These are phyloP conservation scores for Teunomyces tritomae DNA, from an alignment of 805 yeast species.

Conservation along the genomic window DNA sequence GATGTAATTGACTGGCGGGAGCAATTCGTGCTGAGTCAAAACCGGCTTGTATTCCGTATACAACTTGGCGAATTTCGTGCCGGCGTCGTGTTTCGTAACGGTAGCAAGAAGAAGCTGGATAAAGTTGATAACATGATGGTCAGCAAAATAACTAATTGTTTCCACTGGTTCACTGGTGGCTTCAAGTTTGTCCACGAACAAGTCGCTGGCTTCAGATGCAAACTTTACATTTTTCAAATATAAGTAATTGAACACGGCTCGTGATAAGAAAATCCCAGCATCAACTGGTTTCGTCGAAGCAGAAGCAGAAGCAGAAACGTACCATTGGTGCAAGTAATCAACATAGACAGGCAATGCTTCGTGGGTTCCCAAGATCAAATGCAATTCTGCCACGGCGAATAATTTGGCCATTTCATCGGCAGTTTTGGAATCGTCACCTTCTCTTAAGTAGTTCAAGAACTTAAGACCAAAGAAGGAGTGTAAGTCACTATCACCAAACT, in stretches of 20 bases:
- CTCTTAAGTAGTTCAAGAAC: conserved; percentile 41
- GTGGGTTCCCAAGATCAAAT: conserved; percentile 63
- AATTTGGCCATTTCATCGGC: conserved; percentile 35
- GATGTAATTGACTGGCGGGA: conserved; percentile 49
- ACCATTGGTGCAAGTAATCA: conserved; percentile 48
- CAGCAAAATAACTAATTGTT: conserved; percentile 33
- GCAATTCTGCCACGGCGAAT: conserved; percentile 69
- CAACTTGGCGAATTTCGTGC: conserved; percentile 51
- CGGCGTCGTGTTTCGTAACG: conserved; percentile 39
- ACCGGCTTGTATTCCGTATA: conserved; percentile 46
- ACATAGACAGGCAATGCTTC: conserved; percentile 43
- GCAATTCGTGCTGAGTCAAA: conserved; percentile 34
- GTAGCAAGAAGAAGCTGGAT: conserved; percentile 63
- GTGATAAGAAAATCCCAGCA: conserved; percentile 39
- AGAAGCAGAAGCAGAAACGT: not conserved
- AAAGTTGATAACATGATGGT: conserved; percentile 56
- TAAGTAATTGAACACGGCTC: conserved; percentile 76
- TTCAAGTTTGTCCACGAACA: conserved; percentile 18
- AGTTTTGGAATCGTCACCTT: conserved; percentile 10
- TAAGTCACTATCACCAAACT: conserved; percentile 72
- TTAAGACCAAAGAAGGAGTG: conserved; percentile 73
- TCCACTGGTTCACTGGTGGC: conserved; percentile 11
- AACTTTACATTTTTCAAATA: conserved; percentile 63
- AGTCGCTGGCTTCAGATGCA: conserved; percentile 38
- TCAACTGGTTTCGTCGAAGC: conserved; percentile 12